Conservation (phyloP, 352 stramenopile species). For the Pythium inflatum region DNA sequence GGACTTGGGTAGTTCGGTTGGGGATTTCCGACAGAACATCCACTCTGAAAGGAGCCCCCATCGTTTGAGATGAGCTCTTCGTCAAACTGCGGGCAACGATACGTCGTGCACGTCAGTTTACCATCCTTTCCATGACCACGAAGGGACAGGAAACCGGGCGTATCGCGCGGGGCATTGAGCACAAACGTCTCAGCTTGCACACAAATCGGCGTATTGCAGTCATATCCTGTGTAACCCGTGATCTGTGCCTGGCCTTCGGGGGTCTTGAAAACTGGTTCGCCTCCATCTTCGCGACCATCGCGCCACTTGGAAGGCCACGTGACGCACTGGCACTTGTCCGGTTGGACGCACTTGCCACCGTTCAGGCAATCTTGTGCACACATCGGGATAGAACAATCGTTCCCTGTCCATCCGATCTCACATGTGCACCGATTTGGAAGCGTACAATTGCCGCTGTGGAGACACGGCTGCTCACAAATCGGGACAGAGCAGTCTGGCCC, state of each 20-base stretch:
- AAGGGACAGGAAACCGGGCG: constrained; percentile 47
- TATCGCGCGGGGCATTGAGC: constrained; percentile 77
- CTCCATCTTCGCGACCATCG: constrained; percentile 90
- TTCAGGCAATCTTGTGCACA: constrained; percentile 94
- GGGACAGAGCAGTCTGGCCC: constrained; percentile 81
- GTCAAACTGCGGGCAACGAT: constrained; percentile 84
- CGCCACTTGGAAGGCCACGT: constrained; percentile 90
- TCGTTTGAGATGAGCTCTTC: constrained; percentile 92
- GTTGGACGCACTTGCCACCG: constrained; percentile 63
- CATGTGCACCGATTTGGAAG: constrained; percentile 92
- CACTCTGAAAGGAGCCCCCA: constrained; percentile 93
- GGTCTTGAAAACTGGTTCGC: constrained; percentile 91
- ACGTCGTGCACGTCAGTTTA: constrained; percentile 48
- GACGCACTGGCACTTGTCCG: constrained; percentile 88
- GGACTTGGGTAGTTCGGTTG: constrained; percentile 49
- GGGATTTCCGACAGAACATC: constrained; percentile 84
- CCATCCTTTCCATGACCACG: constrained; percentile 60
- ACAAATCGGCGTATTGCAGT: constrained; percentile 97
- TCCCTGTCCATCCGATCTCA: constrained; percentile 89
- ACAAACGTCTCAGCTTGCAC: constrained; percentile 91
- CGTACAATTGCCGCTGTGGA: constrained; percentile 92
- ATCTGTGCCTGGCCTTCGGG: constrained; percentile 88
- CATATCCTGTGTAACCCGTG: constrained; percentile 96
- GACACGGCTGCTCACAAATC: constrained; percentile 70
- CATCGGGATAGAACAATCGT: constrained; percentile 86